These are phyloP conservation scores for Elsinoe perseae DNA, from an alignment of 2,329 filamentous ascomycete genomes.

Conservation along the genomic window DNA sequence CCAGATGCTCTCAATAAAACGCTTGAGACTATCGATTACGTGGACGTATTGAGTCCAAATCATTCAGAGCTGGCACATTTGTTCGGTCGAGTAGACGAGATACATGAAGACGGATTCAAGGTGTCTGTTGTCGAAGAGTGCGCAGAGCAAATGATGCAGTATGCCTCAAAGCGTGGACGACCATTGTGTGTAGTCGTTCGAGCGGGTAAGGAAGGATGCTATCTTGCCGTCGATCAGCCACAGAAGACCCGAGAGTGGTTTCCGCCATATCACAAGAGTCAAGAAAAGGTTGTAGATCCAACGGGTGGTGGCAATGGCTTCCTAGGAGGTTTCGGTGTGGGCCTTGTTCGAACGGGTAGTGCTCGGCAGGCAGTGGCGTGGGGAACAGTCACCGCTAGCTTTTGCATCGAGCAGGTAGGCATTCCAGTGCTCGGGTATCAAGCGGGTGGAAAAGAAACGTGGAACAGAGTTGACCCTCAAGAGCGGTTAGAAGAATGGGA, in stretches of 20 bases:
- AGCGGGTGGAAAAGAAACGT: constrained; percentile 33
- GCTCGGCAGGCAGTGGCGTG: constrained; percentile 66
- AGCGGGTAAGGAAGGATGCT: constrained; percentile 64
- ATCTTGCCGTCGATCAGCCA: constrained; percentile 36
- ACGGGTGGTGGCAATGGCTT: constrained; percentile 94
- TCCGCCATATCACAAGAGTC: constrained; percentile 60
- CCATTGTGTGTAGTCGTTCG: constrained; percentile 58
- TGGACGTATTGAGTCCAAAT: constrained; percentile 68
- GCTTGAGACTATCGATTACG: constrained; percentile 43
- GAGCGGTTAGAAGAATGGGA: constrained; percentile 38
- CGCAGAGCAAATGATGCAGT: constrained; percentile 24
- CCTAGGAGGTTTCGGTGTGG: constrained; percentile 55
- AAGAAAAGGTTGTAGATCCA: constrained; percentile 67
- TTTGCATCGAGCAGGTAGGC: constrained; percentile 91
- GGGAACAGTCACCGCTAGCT: constrained; percentile 78
- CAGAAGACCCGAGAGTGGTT: constrained; percentile 53
- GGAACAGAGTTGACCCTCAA: constrained; percentile 41
- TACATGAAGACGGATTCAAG: constrained; percentile 31
- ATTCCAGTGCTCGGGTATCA: constrained; percentile 52
- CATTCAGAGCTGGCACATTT: constrained; percentile 81
- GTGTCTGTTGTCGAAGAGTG: constrained; percentile 36
- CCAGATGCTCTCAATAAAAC: constrained; percentile 54
- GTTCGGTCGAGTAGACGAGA: constrained; percentile 52
- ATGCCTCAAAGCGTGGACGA: constrained; percentile 27
- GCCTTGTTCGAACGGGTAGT: constrained; percentile 45